These are phyloP conservation scores for Scheffersomyces illinoinensis DNA, from an alignment of 1,139 yeast genomes.

Conservation along the genomic window DNA sequence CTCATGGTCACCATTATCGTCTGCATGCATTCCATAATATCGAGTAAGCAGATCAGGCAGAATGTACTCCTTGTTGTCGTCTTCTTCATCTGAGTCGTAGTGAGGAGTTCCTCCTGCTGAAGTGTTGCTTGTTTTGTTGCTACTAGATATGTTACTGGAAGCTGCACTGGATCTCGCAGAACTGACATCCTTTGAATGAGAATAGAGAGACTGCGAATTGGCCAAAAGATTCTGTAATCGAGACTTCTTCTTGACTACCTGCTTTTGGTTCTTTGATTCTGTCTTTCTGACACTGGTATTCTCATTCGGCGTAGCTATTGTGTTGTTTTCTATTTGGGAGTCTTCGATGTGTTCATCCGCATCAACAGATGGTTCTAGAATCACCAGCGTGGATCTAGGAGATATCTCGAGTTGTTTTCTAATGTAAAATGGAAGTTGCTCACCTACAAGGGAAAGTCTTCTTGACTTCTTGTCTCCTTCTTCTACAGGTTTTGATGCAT, in stretches of 20 bases:
- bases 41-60: constrained; percentile 45
- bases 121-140: constrained; percentile 9
- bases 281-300: not conserved
- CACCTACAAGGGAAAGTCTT: constrained; percentile 40
- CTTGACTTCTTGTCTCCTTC: constrained; percentile 12
- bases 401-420: constrained; percentile 25
- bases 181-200: constrained; percentile 22
- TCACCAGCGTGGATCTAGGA: not conserved
- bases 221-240: constrained; percentile 37
- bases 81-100: constrained; percentile 24
- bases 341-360: not conserved
- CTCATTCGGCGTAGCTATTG: not conserved
- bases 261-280: constrained; percentile 1
- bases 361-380: not conserved
- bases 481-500: not conserved
- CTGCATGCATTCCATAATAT: constrained; percentile 23
- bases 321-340: not conserved
- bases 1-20: constrained; percentile 21
- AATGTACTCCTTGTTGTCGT: constrained; percentile 38
- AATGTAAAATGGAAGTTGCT: constrained; percentile 40
- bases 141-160: constrained; percentile 9
- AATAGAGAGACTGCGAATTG: constrained; percentile 41
- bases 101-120: constrained; percentile 10
- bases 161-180: constrained; percentile 11
- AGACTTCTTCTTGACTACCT: constrained; percentile 10